phyloP scores from a whole-genome alignment of 768 basidiomycete genomes.

The Termitomyces sp. region DNA sequence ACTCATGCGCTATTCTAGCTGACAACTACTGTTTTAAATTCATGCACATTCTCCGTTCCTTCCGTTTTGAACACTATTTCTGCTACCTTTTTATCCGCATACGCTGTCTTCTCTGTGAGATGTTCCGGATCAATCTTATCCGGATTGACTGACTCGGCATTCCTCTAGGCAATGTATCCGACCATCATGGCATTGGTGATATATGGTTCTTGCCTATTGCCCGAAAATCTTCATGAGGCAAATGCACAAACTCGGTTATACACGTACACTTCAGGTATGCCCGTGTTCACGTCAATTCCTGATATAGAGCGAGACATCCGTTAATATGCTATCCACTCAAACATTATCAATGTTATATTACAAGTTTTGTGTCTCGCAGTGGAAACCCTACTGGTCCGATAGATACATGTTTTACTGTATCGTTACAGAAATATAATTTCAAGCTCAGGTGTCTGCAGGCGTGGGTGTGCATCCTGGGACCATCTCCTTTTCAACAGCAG shows the following conservation, averaged over 20 bases:
- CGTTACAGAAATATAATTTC: too few species aligned
- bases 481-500: too few species aligned
- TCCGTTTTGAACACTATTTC: conserved; percentile 1
- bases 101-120: conserved; percentile 5
- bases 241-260: not conserved
- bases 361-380: too few species aligned
- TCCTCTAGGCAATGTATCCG: conserved; percentile 9
- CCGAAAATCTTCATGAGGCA: not conserved
- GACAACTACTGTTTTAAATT: not conserved
- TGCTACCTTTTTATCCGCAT: conserved; percentile 1
- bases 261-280: not conserved
- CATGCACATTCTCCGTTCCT: not conserved
- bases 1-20: not conserved
- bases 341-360: too few species aligned
- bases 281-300: conserved; percentile 6
- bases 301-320: not conserved
- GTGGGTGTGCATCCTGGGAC: too few species aligned
- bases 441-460: too few species aligned
- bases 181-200: not conserved
- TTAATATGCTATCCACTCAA: not conserved
- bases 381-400: too few species aligned
- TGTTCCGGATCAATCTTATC: not conserved
- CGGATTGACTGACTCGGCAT: not conserved
- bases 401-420: too few species aligned
- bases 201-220: not conserved